A percentile compares a stretch with the other conserved stretches of the same genome.
Conservation (phyloP, 495 filamentous ascomycete species). For the Aspergillus cavernicola region DNA sequence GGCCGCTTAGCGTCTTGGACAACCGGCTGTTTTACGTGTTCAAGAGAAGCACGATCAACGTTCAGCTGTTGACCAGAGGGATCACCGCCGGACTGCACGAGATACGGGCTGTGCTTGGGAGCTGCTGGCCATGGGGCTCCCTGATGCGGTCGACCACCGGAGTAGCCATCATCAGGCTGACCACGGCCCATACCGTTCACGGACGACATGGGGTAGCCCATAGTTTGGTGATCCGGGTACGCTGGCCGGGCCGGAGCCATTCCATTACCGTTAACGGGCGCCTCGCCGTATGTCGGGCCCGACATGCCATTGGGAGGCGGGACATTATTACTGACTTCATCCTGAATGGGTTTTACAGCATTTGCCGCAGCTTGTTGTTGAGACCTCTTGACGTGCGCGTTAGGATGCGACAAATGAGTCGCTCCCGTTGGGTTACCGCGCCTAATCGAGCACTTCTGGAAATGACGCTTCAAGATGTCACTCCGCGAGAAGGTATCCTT, state of each 20-base stretch:
- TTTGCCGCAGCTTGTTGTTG: slow-evolving; percentile 51
- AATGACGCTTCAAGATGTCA: slow-evolving; percentile 97
- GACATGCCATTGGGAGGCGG: slow-evolving; percentile 43
- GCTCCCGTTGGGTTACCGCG: slow-evolving; percentile 91
- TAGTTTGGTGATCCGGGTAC: slow-evolving; percentile 43
- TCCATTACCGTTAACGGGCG: slow-evolving; percentile 44
- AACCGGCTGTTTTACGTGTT: slow-evolving; percentile 49
- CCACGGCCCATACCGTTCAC: slow-evolving; percentile 47
- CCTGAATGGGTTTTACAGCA: slow-evolving; percentile 48
- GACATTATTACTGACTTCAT: slow-evolving; percentile 47
- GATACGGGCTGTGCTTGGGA: slow-evolving; percentile 48
- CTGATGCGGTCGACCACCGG: slow-evolving; percentile 35
- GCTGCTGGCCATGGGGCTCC: slow-evolving; percentile 45
- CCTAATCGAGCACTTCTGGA: slow-evolving; percentile 94
- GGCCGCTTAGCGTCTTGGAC: slow-evolving; percentile 42
- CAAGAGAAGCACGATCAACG: slow-evolving; percentile 46
- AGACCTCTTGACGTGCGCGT: slow-evolving; percentile 78
- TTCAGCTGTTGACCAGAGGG: slow-evolving; percentile 42
- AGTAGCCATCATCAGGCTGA: slow-evolving; percentile 38
- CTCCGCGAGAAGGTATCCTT: slow-evolving; percentile 98
- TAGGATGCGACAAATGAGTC: slow-evolving; percentile 86
- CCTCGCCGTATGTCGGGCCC: slow-evolving; percentile 44
- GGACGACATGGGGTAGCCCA: slow-evolving; percentile 45
- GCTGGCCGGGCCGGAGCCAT: slow-evolving; percentile 37
- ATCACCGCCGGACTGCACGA: slow-evolving; percentile 42